phyloP scores from a whole-genome alignment of 495 filamentous ascomycete species.

The Penicillium chermesinum region DNA sequence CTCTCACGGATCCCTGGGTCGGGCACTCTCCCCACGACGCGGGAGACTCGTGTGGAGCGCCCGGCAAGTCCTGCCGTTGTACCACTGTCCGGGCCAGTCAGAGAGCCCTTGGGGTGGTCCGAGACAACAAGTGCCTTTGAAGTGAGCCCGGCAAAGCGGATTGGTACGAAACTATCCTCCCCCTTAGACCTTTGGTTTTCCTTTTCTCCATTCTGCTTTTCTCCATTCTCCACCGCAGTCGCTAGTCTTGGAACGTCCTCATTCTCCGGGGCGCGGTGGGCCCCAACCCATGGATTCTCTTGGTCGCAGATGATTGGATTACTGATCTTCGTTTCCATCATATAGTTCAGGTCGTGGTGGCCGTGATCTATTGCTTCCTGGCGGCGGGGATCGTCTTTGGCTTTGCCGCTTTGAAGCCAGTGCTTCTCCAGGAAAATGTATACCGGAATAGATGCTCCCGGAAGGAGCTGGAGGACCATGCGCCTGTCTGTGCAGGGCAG shows the following conservation, averaged over 20 bases:
- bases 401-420: slow-evolving; percentile 68
- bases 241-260: neutral
- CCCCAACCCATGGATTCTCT: neutral
- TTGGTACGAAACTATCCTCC: slow-evolving; percentile 53
- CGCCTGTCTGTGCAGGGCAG: slow-evolving; percentile 64
- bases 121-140: slow-evolving; percentile 64
- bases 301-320: neutral
- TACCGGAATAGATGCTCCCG: slow-evolving; percentile 56
- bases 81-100: neutral
- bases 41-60: slow-evolving; percentile 11
- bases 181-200: neutral
- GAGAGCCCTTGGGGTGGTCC: slow-evolving; percentile 13
- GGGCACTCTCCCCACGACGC: slow-evolving; percentile 21
- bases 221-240: neutral
- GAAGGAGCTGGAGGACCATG: slow-evolving; percentile 54
- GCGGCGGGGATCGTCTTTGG: slow-evolving; percentile 71
- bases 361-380: slow-evolving; percentile 77
- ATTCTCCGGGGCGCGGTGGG: neutral
- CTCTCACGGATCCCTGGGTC: slow-evolving; percentile 14
- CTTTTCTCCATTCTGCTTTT: too few species aligned
- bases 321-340: slow-evolving; percentile 4
- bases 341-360: slow-evolving; percentile 42
- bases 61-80: slow-evolving; percentile 4
- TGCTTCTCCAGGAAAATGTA: slow-evolving; percentile 60
- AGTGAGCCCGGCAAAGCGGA: slow-evolving; percentile 57